Base-by-base conservation (phyloP, 2,329 filamentous ascomycete species). In the Xylariales sp. region DNA sequence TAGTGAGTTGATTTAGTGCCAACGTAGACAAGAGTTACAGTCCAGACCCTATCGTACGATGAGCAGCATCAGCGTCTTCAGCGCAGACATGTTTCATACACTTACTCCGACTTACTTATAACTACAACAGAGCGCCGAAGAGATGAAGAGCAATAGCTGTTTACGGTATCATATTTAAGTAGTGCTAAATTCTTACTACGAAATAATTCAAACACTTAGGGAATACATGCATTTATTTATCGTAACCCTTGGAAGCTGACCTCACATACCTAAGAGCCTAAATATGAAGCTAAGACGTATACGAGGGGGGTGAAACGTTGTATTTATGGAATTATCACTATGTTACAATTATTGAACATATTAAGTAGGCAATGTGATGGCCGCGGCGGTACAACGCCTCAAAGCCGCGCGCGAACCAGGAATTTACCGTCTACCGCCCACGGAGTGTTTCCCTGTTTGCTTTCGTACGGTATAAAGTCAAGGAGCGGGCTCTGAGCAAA, bases 391-490 rank as follows among this genome's bases (percentile, higher is more conserved):
- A 46, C 18, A 28, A 39, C 30, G 5, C 36, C 43, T 53, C 41
- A 57, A 46, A 66, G 58, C 39, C 36, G 28, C 0, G 65, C 8
- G 18, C 62, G 65, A 52, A n/a, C 3, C 9, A 62, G 23, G 30
- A 16, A 4, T 16, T 46, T 34, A 39, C 53, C 32, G 10, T 60
- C 23, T n/a, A 56, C 48, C 5, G 7, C 41, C 72, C 72, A 74
- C 3, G 71, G 69, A 6, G 70, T 53, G 12, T 48, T 45, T 16
- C 69, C 71, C 3, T 56, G 46, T 28, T 57, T 65, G 46, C 65
- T 50, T 28, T 72, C 43, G 39, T 71, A 73, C 12, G 72, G 71
- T n/a, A 74, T 39, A 28, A 66, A 74, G 36, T 73, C 70, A 7
- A 74, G 45, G 14, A 72, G 41, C n/a, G 71, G 66, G 8, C 58